Evolutionary conservation across 78 protist species (phyloP).

Genomic region (Creolimax fragrantissima): DNA sequence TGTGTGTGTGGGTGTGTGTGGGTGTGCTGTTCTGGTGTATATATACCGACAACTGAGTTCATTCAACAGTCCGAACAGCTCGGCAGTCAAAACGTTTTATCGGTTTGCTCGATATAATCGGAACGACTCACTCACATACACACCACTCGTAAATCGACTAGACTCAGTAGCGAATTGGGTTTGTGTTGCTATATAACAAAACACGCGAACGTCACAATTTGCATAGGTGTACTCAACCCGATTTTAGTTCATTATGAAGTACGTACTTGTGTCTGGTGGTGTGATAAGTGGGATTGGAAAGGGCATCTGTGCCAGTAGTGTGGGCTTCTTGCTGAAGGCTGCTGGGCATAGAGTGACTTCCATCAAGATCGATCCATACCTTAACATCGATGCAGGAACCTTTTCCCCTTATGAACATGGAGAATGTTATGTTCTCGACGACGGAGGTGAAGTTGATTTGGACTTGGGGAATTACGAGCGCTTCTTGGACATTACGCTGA

Average conservation of each 20-base stretch:
- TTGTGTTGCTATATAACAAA: too few relatives aligned
- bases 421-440: conserved; percentile 68
- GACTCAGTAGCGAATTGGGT: too few relatives aligned
- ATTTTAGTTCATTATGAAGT: conserved; percentile 15
- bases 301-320: conserved; percentile 67
- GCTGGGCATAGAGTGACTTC: conserved; percentile 59
- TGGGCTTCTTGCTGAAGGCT: conserved; percentile 59
- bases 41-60: too few relatives aligned
- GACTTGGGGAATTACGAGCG: conserved; percentile 98
- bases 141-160: too few relatives aligned
- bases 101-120: too few relatives aligned
- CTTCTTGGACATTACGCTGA: conserved; percentile 61
- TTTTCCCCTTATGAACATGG: conserved; percentile 63
- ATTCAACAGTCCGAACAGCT: too few relatives aligned
- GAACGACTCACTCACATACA: too few relatives aligned
- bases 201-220: too few relatives aligned
- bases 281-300: conserved; percentile 84
- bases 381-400: conserved; percentile 75
- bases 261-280: conserved; percentile 56
- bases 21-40: too few relatives aligned
- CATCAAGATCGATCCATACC: conserved; percentile 74
- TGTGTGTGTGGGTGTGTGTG: too few relatives aligned
- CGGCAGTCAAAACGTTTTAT: too few relatives aligned
- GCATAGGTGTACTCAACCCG: too few relatives aligned
- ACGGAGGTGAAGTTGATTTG: conserved; percentile 94